Conservation (phyloP, 345 rosid species). For the Geranium brycei region DNA sequence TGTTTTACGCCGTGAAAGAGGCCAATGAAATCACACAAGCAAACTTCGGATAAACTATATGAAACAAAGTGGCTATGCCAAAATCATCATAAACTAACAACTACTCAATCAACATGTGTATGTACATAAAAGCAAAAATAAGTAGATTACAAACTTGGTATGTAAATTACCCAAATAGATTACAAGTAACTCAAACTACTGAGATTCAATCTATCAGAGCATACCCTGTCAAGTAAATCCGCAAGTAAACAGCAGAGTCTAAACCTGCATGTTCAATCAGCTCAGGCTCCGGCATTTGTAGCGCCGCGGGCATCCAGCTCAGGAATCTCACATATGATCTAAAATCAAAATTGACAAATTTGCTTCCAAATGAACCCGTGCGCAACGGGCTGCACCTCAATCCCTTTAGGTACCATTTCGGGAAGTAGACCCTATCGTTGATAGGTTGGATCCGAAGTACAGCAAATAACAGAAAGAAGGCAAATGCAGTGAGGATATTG, state of each 20-base stretch:
- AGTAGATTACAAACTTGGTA: too few species aligned
- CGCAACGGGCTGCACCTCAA: slow-evolving; percentile 51
- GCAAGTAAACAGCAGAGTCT: slow-evolving; percentile 75
- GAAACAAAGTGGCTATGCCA: too few species aligned
- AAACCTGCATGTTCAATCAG: slow-evolving; percentile 79
- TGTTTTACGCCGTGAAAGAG: too few species aligned
- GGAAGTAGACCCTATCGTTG: slow-evolving; percentile 84
- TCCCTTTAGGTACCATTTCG: slow-evolving; percentile 88
- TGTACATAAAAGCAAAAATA: too few species aligned
- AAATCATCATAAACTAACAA: too few species aligned
- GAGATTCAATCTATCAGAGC: background rate
- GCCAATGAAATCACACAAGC: too few species aligned
- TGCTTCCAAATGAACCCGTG: slow-evolving; percentile 45
- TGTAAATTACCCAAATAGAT: too few species aligned
- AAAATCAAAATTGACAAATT: slow-evolving; percentile 68
- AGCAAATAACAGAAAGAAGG: slow-evolving; percentile 68
- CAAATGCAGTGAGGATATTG: slow-evolving; percentile 64
- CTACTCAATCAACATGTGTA: too few species aligned
- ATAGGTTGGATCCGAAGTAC: slow-evolving; percentile 74
- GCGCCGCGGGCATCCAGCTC: slow-evolving; percentile 86
- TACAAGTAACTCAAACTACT: too few species aligned
- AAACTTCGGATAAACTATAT: too few species aligned
- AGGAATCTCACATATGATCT: slow-evolving; percentile 56
- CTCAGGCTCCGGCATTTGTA: slow-evolving; percentile 91
- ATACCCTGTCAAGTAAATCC: slow-evolving; percentile 81